Percentiles rank a stretch among this genome's conserved stretches.
phyloP scores from a whole-genome alignment of 495 filamentous ascomycete genomes.

The Geoglossum glabrum region DNA sequence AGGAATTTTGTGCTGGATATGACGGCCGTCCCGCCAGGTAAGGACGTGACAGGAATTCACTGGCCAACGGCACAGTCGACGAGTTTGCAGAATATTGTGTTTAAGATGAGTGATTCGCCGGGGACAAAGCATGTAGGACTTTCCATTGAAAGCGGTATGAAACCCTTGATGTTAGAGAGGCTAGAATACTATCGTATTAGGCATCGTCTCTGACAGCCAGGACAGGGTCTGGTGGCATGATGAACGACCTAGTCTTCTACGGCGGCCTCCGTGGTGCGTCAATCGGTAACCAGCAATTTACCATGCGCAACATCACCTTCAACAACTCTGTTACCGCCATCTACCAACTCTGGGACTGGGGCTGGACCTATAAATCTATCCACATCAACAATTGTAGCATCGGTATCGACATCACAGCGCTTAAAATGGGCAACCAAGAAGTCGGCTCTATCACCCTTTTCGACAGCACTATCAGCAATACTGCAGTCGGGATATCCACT shows the following conservation, averaged over 20 bases:
- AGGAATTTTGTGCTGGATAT: slow-evolving; percentile 61
- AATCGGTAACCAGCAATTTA: slow-evolving; percentile 67
- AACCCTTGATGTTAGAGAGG: no score
- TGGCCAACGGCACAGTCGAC: slow-evolving; percentile 65
- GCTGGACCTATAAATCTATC: slow-evolving; percentile 35
- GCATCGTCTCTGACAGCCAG: no score
- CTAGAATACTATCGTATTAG: no score
- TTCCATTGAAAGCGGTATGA: slow-evolving; percentile 39
- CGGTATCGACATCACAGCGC: slow-evolving; percentile 41
- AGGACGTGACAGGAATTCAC: slow-evolving; percentile 44
- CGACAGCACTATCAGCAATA: slow-evolving; percentile 20
- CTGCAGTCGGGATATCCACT: slow-evolving; percentile 17
- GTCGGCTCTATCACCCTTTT: slow-evolving; percentile 22
- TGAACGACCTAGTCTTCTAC: slow-evolving; percentile 41
- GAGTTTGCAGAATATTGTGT: slow-evolving; percentile 17
- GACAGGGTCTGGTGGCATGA: slow-evolving; percentile 52
- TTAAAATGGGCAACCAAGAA: slow-evolving; percentile 24
- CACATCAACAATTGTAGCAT: slow-evolving; percentile 40
- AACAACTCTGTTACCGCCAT: slow-evolving; percentile 39
- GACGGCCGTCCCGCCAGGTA: slow-evolving; percentile 34
- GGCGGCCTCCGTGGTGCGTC: slow-evolving; percentile 46
- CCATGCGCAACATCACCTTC: slow-evolving; percentile 53
- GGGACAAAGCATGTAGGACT: not conserved
- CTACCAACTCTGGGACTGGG: slow-evolving; percentile 35
- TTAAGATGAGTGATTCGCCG: slow-evolving; percentile 1